phyloP scores from a whole-genome alignment of 306 rosid species.

The Pterocarpus macrocarpus region DNA sequence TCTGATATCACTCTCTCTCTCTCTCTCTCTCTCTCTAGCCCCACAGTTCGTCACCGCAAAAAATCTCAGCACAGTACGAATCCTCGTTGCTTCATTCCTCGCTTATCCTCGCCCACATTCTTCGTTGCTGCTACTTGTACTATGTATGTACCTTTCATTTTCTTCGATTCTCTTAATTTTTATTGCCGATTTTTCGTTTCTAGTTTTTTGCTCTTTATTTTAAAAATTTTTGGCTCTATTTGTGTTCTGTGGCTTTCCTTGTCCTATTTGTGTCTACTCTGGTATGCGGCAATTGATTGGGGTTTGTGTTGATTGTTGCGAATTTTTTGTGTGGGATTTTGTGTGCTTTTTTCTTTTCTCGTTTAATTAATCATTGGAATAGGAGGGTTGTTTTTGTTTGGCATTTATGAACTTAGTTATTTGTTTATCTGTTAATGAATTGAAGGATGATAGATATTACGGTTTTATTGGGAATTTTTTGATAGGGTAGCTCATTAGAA shows the following conservation, averaged over 20 bases:
- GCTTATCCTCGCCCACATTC: conserved; percentile 50
- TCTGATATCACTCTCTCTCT: not conserved
- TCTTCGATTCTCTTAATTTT: conserved; percentile 10
- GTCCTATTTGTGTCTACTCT: not conserved
- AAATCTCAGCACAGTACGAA: not conserved
- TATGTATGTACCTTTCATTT: conserved; percentile 29
- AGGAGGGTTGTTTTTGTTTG: not conserved
- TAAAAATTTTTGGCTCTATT: no score
- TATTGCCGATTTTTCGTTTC: not conserved
- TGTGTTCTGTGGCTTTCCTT: not conserved
- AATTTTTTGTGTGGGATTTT: not conserved
- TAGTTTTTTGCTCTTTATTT: not conserved
- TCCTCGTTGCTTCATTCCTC: conserved; percentile 16
- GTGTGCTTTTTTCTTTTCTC: not conserved
- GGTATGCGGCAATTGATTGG: conserved; percentile 41
- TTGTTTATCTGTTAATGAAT: conserved; percentile 24
- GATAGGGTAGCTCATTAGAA: not conserved
- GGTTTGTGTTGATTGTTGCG: conserved; percentile 14
- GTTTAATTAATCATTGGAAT: conserved; percentile 23
- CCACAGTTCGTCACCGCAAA: not conserved
- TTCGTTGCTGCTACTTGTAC: not conserved
- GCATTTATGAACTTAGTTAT: not conserved
- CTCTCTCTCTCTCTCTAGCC: conserved; percentile 16
- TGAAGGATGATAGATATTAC: conserved; percentile 16
- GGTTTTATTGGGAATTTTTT: conserved; percentile 18